These are phyloP conservation scores for Nephelium lappaceum DNA, from an alignment of 345 rosid species.

Conservation along the genomic window DNA sequence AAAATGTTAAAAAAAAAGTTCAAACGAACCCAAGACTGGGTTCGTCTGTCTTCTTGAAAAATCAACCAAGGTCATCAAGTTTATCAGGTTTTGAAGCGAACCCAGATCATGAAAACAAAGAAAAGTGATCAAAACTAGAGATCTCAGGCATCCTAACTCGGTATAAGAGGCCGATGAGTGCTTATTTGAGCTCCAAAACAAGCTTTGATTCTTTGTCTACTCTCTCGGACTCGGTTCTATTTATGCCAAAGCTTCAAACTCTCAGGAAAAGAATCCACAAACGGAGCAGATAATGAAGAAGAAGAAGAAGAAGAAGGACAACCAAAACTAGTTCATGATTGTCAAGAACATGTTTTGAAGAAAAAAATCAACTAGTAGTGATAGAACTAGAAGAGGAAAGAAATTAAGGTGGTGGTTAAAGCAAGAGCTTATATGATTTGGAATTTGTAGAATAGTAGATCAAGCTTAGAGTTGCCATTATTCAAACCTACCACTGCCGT, in stretches of 20 bases:
- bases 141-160: constrained; percentile 28
- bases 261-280: constrained; percentile 44
- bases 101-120: constrained; percentile 32
- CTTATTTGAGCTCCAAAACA: constrained; percentile 36
- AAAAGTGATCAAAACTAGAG: constrained; percentile 20
- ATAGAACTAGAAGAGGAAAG: constrained; percentile 31
- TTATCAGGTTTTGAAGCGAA: constrained; percentile 18
- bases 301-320: constrained; percentile 22
- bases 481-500: no score
- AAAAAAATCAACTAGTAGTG: not conserved
- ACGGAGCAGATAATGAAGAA: no score
- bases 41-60: no score
- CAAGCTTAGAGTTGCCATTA: no score
- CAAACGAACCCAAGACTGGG: no score
- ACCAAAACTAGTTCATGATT: not conserved
- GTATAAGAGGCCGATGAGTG: constrained; percentile 58
- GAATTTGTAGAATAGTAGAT: constrained; percentile 89
- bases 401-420: constrained; percentile 24
- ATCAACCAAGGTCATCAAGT: constrained; percentile 12
- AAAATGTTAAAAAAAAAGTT: no score
- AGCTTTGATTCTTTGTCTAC: constrained; percentile 33
- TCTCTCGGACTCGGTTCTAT: constrained; percentile 59
- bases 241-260: constrained; percentile 34
- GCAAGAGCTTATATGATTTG: constrained; percentile 67
- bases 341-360: not conserved